Evolutionary conservation across 305 asterid genomes (phyloP).

Genomic region (Fraxinus xanthoxyloides): DNA sequence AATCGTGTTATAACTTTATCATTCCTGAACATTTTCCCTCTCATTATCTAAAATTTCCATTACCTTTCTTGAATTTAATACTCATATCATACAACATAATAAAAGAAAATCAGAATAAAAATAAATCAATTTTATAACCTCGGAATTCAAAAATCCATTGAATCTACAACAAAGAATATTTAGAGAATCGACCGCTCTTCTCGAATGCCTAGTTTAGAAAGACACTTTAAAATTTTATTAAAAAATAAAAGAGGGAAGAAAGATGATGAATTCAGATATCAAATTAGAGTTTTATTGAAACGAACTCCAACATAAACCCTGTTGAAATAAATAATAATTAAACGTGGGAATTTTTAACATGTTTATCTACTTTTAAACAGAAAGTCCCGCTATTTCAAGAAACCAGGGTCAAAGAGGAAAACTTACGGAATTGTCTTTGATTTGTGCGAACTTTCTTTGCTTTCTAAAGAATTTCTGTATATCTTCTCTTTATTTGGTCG

Average conservation of each 20-base stretch:
- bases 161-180: background rate
- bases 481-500: background rate
- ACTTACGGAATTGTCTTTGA: background rate
- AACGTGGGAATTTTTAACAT: background rate
- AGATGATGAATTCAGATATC: background rate
- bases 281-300: background rate
- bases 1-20: background rate
- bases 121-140: background rate
- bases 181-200: background rate
- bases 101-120: background rate
- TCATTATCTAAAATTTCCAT: background rate
- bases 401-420: background rate
- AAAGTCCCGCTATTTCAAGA: background rate
- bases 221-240: background rate
- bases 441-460: background rate
- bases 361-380: background rate
- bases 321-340: background rate
- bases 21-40: background rate
- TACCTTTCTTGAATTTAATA: background rate
- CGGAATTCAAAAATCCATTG: background rate
- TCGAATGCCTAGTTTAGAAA: background rate
- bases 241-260: background rate
- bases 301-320: background rate
- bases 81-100: background rate
- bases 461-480: background rate